phyloP scores from a whole-genome alignment of 345 rosid genomes.

The Eucalyptus regnans region DNA sequence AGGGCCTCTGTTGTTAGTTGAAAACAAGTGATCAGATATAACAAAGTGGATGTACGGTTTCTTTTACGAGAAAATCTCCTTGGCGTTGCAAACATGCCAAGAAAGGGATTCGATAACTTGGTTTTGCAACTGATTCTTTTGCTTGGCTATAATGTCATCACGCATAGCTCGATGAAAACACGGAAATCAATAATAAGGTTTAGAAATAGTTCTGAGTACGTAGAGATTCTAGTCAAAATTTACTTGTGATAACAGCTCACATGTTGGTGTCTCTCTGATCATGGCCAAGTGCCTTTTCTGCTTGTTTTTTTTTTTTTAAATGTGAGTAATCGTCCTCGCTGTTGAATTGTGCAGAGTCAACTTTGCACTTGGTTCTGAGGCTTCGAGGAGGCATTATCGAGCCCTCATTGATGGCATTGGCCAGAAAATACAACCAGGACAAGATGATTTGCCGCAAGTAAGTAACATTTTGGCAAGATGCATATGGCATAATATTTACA shows the following conservation, averaged over 20 bases:
- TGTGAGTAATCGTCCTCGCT: not conserved
- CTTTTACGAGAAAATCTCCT: not conserved
- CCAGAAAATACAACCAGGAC: conserved; percentile 62
- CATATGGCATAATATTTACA: not conserved
- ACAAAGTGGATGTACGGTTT: not conserved
- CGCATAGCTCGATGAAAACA: not conserved
- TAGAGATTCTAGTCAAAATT: not conserved
- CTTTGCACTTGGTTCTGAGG: conserved; percentile 65
- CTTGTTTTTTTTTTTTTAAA: not conserved
- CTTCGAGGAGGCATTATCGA: conserved; percentile 74
- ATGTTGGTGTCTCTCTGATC: not conserved
- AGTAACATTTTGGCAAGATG: not conserved
- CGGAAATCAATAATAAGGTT: not conserved
- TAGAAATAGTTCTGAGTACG: not conserved
- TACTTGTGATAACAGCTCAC: not conserved
- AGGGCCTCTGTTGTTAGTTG: not conserved
- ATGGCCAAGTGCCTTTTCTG: not conserved
- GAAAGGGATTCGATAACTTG: not conserved
- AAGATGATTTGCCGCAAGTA: conserved; percentile 80
- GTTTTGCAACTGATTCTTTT: not conserved
- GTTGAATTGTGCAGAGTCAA: conserved; percentile 28
- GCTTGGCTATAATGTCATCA: not conserved
- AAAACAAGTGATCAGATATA: not conserved
- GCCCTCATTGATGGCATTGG: conserved; percentile 66
- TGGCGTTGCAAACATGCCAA: not conserved